Base-by-base conservation (phyloP, 2,329 filamentous ascomycete species). In the Penicillium sp. region DNA sequence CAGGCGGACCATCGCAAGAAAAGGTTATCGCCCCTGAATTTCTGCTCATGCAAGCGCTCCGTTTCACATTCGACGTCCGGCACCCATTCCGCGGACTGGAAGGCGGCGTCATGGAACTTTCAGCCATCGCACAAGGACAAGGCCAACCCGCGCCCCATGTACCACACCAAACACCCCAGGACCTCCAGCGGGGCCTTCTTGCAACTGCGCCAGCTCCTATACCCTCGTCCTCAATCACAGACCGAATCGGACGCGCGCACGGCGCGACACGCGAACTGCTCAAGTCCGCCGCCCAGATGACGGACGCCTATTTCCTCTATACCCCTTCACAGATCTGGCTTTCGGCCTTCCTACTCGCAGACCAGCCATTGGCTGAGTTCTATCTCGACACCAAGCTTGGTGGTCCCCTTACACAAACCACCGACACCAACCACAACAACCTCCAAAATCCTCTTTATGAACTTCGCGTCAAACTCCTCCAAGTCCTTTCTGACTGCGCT, bases 261-360 rank as follows among this genome's bases (percentile, higher is more conserved):
- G 76, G 77, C n/a, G 80, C 79, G 45, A 87, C 91, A 0, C 81
- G 87, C 37, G 81, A 84, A 18, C 78, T 89, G 41, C 80, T 95
- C 47, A 89, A 89, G 65, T 86, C 84, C 47, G 87, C 88, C 49
- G 88, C 90, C 0, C 75, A 95, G 44, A 79, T 96, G 53, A 95
- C 92, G 24, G 93, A 98, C 63, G 90, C 83, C n/a, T 97, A 97
- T 73, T 96, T 97, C 72, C 86, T 95, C 70, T 97, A 88, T 72
- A 92, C 92, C 0, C 93, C 93, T 0, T 87, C 88, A 23, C 93
- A 98, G 69, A 95, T 97, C 66, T 91, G 91, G 84, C 79, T 97
- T 52, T 86, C 89, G 0, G 84, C 91, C 0, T 72, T 96, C 25
- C 77, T 86, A 12, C 79, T 95, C 44, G 88, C 85, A 0, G 92